Conservation (phyloP, 768 basidiomycete genomes). For the Boletus rubescentipes region DNA sequence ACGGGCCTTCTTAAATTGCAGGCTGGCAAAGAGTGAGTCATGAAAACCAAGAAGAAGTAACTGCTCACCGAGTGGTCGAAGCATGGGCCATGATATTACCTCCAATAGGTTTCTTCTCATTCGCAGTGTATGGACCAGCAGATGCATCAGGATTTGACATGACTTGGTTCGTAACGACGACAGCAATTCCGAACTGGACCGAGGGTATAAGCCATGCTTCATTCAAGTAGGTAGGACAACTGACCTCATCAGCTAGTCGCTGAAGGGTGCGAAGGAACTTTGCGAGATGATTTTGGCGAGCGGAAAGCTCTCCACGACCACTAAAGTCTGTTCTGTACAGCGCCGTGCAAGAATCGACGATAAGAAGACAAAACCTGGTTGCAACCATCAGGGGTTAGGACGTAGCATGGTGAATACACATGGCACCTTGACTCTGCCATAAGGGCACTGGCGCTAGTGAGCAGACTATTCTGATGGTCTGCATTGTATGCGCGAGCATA, state of each 20-base stretch:
- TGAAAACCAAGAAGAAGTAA: neutral
- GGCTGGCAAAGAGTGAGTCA: constrained; percentile 38
- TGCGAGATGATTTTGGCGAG: constrained; percentile 92
- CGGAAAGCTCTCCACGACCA: constrained; percentile 93
- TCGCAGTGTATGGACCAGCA: constrained; percentile 81
- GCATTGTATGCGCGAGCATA: constrained; percentile 99
- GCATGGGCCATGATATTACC: constrained; percentile 99
- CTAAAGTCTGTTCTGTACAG: constrained; percentile 95
- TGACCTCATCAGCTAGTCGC: constrained; percentile 93
- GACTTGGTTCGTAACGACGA: constrained; percentile 97
- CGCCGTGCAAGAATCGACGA: constrained; percentile 96
- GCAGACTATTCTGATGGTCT: constrained; percentile 89
- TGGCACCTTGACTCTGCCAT: constrained; percentile 96
- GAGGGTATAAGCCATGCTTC: constrained; percentile 6
- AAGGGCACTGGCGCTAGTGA: constrained; percentile 92
- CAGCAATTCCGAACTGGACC: constrained; percentile 90
- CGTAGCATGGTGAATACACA: constrained; percentile 20
- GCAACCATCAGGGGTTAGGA: constrained; percentile 7
- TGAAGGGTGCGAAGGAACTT: constrained; percentile 93
- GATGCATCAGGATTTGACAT: constrained; percentile 98
- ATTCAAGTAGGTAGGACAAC: constrained; percentile 19
- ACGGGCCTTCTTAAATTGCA: constrained; percentile 90
- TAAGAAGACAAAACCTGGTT: constrained; percentile 87
- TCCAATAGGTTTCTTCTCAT: constrained; percentile 98
- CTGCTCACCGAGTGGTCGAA: constrained; percentile 83